Evolutionary conservation across 768 basidiomycete species (phyloP).

Genomic region (Lactarius sp.): DNA sequence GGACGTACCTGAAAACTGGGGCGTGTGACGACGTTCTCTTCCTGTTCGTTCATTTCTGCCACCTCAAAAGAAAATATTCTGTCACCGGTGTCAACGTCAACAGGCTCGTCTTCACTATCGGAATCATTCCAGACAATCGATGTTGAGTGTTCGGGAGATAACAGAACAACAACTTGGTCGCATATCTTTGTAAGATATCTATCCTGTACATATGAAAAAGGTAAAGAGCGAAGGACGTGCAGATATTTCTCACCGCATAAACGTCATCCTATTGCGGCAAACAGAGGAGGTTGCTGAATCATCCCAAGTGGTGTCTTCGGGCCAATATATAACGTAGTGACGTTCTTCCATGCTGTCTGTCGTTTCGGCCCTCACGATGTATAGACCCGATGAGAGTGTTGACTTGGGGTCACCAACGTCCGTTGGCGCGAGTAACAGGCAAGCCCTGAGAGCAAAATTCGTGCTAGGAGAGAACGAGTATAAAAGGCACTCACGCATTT

Average conservation of each 20-base stretch:
- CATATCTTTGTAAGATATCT: too few relatives aligned
- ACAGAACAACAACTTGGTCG: conserved; percentile 39
- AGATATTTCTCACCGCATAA: conserved; percentile 46
- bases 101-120: conserved; percentile 23
- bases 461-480: not conserved
- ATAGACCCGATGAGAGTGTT: not conserved
- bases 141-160: conserved; percentile 24
- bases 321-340: conserved; percentile 22
- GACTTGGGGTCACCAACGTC: not conserved
- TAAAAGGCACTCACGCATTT: conserved; percentile 34
- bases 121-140: conserved; percentile 43
- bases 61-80: conserved; percentile 52
- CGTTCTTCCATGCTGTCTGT: conserved; percentile 13
- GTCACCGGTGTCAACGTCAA: conserved; percentile 39
- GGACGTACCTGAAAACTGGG: conserved; percentile 30
- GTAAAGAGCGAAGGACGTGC: not conserved
- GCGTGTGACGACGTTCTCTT: conserved; percentile 42
- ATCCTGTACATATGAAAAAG: not conserved
- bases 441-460: conserved; percentile 16
- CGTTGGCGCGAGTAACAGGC: conserved; percentile 18
- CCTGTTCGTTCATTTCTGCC: conserved; percentile 39
- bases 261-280: conserved; percentile 50
- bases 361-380: not conserved
- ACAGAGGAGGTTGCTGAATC: conserved; percentile 31
- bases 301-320: too few relatives aligned